A percentile compares a stretch with the other conserved stretches of the same genome.
Conservation (phyloP, 2,329 filamentous ascomycete genomes). For the Plectosphaerella plurivora region DNA sequence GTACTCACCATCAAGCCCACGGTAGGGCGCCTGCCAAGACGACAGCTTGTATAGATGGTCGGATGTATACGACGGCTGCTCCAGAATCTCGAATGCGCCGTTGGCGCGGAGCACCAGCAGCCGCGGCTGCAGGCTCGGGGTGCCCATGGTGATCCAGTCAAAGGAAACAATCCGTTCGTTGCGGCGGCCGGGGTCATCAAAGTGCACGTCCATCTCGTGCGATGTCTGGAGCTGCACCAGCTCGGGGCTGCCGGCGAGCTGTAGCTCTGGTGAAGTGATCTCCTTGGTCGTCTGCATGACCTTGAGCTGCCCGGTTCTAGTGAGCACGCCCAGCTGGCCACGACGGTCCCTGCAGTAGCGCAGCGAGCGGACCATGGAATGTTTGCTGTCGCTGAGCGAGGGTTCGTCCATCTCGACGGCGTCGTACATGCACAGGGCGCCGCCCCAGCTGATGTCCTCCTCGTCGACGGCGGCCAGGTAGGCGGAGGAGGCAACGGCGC, state of each 20-base stretch:
- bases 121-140: constrained; percentile 51
- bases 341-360: constrained; percentile 60
- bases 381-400: constrained; percentile 47
- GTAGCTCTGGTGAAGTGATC: constrained; percentile 33
- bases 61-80: constrained; percentile 54
- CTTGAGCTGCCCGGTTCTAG: constrained; percentile 59
- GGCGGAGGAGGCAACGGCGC: constrained; percentile 44
- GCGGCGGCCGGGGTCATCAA: constrained; percentile 44
- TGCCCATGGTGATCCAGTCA: constrained; percentile 60
- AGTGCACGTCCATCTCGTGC: constrained; percentile 58
- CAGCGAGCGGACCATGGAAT: constrained; percentile 57
- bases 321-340: constrained; percentile 57
- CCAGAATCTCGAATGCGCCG: constrained; percentile 57
- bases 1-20: constrained; percentile 48
- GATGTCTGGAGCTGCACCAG: constrained; percentile 56
- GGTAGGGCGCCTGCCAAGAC: constrained; percentile 56
- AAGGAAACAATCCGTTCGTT: constrained; percentile 62
- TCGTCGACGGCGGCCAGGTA: constrained; percentile 56
- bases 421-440: constrained; percentile 51
- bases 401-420: constrained; percentile 52
- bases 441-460: constrained; percentile 60
- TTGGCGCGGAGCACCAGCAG: constrained; percentile 56
- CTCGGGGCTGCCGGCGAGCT: constrained; percentile 47
- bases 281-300: constrained; percentile 56
- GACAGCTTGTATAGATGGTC: constrained; percentile 57